These are phyloP conservation scores for Botrytis byssoidea DNA, from an alignment of 2,329 filamentous ascomycete species.

Conservation along the genomic window DNA sequence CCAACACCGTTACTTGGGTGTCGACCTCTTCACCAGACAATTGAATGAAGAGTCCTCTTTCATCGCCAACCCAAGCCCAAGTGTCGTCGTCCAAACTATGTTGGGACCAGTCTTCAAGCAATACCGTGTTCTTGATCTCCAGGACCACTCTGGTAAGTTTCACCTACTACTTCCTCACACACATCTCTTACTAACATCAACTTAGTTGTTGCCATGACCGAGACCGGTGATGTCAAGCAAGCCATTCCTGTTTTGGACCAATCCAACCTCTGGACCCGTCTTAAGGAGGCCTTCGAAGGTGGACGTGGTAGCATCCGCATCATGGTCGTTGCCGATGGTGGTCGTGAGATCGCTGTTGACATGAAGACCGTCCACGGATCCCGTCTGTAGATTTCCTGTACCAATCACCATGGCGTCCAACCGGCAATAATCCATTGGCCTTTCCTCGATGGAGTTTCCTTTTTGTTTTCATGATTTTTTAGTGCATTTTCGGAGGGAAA, in stretches of 20 bases:
- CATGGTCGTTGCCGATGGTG: conserved; percentile 90
- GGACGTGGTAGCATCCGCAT: conserved; percentile 93
- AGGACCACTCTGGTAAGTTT: conserved; percentile 65
- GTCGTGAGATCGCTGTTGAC: conserved; percentile 93
- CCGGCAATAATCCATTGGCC: conserved; percentile 12
- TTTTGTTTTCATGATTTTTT: conserved; percentile 21
- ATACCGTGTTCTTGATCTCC: conserved; percentile 98
- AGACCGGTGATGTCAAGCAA: conserved; percentile 97
- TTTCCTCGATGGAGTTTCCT: conserved; percentile 6
- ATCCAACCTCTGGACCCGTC: conserved; percentile 80
- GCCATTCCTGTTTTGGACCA: conserved; percentile 90
- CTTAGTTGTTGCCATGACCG: conserved; percentile 92
- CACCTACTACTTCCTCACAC: conserved; percentile 21
- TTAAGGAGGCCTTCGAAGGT: conserved; percentile 80
- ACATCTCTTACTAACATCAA: conserved; percentile 21
- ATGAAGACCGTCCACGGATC: conserved; percentile 95
- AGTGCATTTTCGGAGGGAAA: conserved; percentile 22
- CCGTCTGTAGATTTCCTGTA: conserved; percentile 48
- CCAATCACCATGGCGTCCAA: conserved; percentile 15
- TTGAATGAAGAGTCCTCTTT: conserved; percentile 98
- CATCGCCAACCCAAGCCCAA: conserved; percentile 94
- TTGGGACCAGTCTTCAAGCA: conserved; percentile 99
- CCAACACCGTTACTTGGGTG: conserved; percentile 99
- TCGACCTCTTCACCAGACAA: conserved; percentile 99
- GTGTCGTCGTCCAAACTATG: conserved; percentile 99